A percentile compares a stretch with the other conserved stretches of the same genome.
phyloP scores from a whole-genome alignment of 202 grass and related monocot species.

The Brachypodium distachyon region DNA sequence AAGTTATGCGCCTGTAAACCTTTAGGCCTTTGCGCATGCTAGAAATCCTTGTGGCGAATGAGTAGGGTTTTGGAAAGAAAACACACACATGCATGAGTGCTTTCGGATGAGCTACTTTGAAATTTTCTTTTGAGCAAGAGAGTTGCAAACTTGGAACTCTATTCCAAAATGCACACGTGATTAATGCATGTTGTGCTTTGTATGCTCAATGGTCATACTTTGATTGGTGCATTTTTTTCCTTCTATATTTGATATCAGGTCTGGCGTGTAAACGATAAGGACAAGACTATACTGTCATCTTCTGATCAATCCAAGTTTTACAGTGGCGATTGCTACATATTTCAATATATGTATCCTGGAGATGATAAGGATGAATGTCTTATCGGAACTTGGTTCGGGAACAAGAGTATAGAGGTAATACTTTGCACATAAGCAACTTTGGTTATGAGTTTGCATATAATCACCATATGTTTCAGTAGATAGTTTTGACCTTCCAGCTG shows the following conservation, averaged over 20 bases:
- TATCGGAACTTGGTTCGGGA: conserved; percentile 90
- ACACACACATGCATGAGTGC: not conserved
- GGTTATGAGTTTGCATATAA: not conserved
- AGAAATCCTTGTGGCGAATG: not conserved
- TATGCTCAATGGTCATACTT: not conserved
- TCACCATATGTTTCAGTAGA: not conserved
- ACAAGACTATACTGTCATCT: conserved; percentile 59
- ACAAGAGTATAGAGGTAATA: conserved; percentile 79
- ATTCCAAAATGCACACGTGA: not conserved
- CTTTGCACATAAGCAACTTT: conserved; percentile 10
- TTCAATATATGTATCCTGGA: conserved; percentile 85
- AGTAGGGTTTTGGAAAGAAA: not conserved
- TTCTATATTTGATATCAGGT: conserved; percentile 38
- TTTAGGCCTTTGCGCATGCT: not conserved
- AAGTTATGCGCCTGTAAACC: not conserved
- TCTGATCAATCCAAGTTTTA: conserved; percentile 83
- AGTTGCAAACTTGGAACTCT: not conserved
- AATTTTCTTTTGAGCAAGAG: not conserved
- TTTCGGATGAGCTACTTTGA: not conserved
- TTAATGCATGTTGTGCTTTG: conserved; percentile 7
- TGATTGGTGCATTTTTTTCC: not conserved
- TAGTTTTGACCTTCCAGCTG: not conserved
- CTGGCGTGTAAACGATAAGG: conserved; percentile 84
- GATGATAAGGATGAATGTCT: conserved; percentile 87
- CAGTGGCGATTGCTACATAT: conserved; percentile 86